phyloP scores from a whole-genome alignment of 441 rosid genomes.

The Cnidoscolus chayamansa region DNA sequence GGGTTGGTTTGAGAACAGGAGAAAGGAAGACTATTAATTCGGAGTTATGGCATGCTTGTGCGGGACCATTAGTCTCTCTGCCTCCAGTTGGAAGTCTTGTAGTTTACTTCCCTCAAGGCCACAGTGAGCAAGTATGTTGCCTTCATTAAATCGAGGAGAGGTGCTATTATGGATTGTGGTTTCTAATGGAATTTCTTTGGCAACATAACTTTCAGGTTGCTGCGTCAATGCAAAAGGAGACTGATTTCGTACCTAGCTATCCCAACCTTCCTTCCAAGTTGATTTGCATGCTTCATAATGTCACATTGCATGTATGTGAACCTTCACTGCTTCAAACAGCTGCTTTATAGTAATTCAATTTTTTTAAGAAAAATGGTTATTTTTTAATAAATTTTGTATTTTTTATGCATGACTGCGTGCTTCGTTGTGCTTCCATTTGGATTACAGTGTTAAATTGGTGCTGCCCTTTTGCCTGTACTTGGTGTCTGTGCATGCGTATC shows the following conservation, averaged over 20 bases:
- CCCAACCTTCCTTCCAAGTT: conserved; percentile 93
- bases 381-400: background rate
- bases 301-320: conserved; percentile 71
- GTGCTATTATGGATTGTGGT: conserved; percentile 19
- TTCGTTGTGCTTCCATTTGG: background rate
- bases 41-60: conserved; percentile 98
- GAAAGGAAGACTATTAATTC: conserved; percentile 80
- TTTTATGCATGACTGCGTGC: background rate
- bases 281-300: conserved; percentile 87
- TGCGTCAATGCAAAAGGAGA: conserved; percentile 92
- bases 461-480: background rate
- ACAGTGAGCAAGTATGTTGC: conserved; percentile 82
- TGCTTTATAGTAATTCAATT: background rate
- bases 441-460: background rate
- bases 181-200: conserved; percentile 17
- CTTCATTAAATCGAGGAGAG: conserved; percentile 21
- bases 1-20: conserved; percentile 44
- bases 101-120: conserved; percentile 98
- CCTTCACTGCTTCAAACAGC: conserved; percentile 6
- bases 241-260: conserved; percentile 78
- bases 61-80: conserved; percentile 85
- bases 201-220: conserved; percentile 58
- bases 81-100: conserved; percentile 97
- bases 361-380: background rate
- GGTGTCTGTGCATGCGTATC: background rate